Percentiles rank a stretch among this genome's conserved stretches.
Evolutionary conservation across 768 basidiomycete species (phyloP).

Genomic region (Lyophyllum decastes): DNA sequence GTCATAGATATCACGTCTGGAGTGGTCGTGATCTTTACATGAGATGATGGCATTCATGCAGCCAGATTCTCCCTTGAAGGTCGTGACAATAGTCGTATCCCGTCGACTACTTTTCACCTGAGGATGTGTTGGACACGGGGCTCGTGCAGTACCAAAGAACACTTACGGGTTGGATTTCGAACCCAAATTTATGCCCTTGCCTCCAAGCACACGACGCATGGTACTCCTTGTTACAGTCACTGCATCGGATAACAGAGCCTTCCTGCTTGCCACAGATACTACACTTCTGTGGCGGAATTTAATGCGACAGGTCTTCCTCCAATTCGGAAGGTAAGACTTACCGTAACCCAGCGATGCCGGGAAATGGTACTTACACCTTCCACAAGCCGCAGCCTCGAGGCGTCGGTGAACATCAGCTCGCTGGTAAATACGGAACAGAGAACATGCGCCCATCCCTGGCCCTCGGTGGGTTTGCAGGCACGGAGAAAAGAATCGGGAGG

Average conservation of each 20-base stretch:
- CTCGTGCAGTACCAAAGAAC: neutral
- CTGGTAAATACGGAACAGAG: slow-evolving; percentile 87
- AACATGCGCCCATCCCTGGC: slow-evolving; percentile 90
- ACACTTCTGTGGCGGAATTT: slow-evolving; percentile 56
- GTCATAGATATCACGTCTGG: slow-evolving; percentile 71
- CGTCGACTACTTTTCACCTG: slow-evolving; percentile 80
- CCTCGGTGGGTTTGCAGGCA: slow-evolving; percentile 88
- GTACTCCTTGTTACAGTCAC: slow-evolving; percentile 77
- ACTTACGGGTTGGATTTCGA: slow-evolving; percentile 85
- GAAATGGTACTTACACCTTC: slow-evolving; percentile 84
- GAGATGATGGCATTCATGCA: slow-evolving; percentile 76
- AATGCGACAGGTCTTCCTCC: neutral
- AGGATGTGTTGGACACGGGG: neutral
- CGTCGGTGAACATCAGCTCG: slow-evolving; percentile 83
- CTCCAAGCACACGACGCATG: slow-evolving; percentile 93
- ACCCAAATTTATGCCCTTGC: slow-evolving; percentile 82
- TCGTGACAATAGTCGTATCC: slow-evolving; percentile 63
- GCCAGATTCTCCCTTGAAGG: slow-evolving; percentile 79
- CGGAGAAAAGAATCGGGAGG: slow-evolving; percentile 68
- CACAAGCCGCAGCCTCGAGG: slow-evolving; percentile 69
- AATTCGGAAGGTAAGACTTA: slow-evolving; percentile 36
- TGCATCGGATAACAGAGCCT: slow-evolving; percentile 85
- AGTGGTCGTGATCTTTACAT: slow-evolving; percentile 76
- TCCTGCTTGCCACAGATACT: slow-evolving; percentile 67
- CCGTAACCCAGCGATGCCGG: slow-evolving; percentile 70